phyloP scores from a whole-genome alignment of 2,329 filamentous ascomycete species.

The Microsporum ferrugineum region DNA sequence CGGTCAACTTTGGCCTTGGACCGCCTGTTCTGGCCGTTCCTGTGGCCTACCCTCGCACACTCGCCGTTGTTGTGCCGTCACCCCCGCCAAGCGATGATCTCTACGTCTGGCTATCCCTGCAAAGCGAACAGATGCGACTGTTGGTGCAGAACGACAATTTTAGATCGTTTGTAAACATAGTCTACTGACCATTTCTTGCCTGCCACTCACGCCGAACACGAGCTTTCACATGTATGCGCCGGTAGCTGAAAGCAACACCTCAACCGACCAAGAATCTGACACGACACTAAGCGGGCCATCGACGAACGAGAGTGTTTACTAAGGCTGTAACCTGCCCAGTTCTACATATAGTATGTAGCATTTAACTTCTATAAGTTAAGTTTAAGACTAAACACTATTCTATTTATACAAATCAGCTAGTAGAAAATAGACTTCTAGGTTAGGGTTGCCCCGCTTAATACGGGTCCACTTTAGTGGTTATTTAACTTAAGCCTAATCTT shows the following conservation, averaged over 20 bases:
- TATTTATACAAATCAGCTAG: too few relatives aligned
- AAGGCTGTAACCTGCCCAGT: too few relatives aligned
- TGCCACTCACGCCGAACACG: background rate
- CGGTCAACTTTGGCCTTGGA: background rate
- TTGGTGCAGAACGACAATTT: background rate
- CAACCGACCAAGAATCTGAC: too few relatives aligned
- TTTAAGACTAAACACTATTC: too few relatives aligned
- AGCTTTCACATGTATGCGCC: background rate
- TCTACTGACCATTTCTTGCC: background rate
- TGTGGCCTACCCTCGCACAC: background rate
- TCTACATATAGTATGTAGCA: too few relatives aligned
- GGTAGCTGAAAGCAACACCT: background rate
- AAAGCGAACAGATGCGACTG: background rate
- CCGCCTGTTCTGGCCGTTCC: background rate
- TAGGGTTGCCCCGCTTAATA: too few relatives aligned
- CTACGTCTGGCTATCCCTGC: background rate
- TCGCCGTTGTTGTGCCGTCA: conserved; percentile 1
- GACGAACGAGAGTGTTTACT: too few relatives aligned
- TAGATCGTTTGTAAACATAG: background rate
- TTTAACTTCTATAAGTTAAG: too few relatives aligned
- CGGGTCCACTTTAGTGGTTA: too few relatives aligned
- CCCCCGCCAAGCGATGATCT: background rate
- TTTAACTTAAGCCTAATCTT: too few relatives aligned
- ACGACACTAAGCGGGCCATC: too few relatives aligned
- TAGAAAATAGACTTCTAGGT: too few relatives aligned